phyloP scores from a whole-genome alignment of 2,329 filamentous ascomycete species.

The Colletotrichum tropicale region DNA sequence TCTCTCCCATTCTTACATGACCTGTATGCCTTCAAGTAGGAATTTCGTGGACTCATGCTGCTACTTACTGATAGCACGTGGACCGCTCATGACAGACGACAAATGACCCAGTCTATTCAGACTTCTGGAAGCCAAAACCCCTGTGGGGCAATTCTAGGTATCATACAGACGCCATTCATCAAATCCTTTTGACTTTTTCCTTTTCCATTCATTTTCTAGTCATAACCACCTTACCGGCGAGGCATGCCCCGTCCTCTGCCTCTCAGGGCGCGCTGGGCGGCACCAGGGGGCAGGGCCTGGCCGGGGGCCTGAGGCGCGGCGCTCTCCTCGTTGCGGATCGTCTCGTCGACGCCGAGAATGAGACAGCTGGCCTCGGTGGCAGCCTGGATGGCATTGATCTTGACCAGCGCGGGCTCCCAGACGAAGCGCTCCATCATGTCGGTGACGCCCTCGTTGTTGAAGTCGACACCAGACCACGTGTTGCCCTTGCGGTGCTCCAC shows the following conservation, averaged over 20 bases:
- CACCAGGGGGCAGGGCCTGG: conserved; percentile 76
- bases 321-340: conserved; percentile 97
- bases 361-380: conserved; percentile 94
- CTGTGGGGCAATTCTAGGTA: conserved; percentile 20
- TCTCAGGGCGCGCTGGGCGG: conserved; percentile 86
- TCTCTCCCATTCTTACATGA: no score
- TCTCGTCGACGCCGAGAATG: conserved; percentile 97
- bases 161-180: conserved; percentile 24
- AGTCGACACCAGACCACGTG: conserved; percentile 96
- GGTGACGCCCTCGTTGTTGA: conserved; percentile 86
- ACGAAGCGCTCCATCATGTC: conserved; percentile 97
- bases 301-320: conserved; percentile 80
- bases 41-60: no score
- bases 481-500: conserved; percentile 95
- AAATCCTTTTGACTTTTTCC: conserved; percentile 17
- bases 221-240: conserved; percentile 60
- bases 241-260: conserved; percentile 90
- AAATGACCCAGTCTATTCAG: conserved; percentile 22
- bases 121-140: conserved; percentile 18
- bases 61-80: not conserved
- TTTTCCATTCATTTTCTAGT: conserved; percentile 23
- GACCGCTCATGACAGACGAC: not conserved
- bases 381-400: conserved; percentile 96
- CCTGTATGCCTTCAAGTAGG: no score
- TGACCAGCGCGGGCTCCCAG: conserved; percentile 95